Evolutionary conservation across 2,329 filamentous ascomycete genomes (phyloP), one percentile per base, ranked within the genome.

Genomic region (Thelonectria olida): DNA sequence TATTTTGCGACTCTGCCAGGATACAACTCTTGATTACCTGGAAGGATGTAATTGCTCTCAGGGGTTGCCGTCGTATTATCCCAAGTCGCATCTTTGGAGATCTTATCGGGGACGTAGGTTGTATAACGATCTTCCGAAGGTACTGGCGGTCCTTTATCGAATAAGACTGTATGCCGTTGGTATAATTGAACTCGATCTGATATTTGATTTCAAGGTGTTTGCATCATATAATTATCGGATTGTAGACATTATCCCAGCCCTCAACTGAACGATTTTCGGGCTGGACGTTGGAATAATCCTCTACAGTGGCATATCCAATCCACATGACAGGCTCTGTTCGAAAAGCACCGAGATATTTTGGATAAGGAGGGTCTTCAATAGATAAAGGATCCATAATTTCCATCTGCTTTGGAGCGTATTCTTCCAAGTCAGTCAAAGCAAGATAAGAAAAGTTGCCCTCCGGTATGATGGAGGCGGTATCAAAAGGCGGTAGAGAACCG

Each of bases 321-420:
- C 59, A 69, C 1, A 65, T 45, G 1, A 67, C 48, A 5, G 66
- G 62, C 15, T 69, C 59, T 1, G 63, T 51, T 1, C 49, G 55
- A 5, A 66, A 64, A 0, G 38, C 44, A 0, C 54, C 59, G 3
- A 65, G 1, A 1, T 53, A 36, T 3, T 36, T 41, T 0, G 58
- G 63, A 6, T 13, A 54, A 0, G 50, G 50, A 1, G 39, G 58
- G 0, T 38, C 5, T 3, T 9, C 1, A 12, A 13, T 7, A 3
- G 25, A 44, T 0, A 2, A 9, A 1, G 5, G 0, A 2, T 12
- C 19, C 2, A 4, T 9, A 5, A 34, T 17, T 3, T n/a, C n/a
- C n/a, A 54, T 42, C n/a, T 62, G 55, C 7, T 13, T 28, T 5
- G 1, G 1, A 1, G 7, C 23, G 5, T 61, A 62, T 7, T 58